Conservation (phyloP, 345 rosid species). For the Anacardium occidentale region DNA sequence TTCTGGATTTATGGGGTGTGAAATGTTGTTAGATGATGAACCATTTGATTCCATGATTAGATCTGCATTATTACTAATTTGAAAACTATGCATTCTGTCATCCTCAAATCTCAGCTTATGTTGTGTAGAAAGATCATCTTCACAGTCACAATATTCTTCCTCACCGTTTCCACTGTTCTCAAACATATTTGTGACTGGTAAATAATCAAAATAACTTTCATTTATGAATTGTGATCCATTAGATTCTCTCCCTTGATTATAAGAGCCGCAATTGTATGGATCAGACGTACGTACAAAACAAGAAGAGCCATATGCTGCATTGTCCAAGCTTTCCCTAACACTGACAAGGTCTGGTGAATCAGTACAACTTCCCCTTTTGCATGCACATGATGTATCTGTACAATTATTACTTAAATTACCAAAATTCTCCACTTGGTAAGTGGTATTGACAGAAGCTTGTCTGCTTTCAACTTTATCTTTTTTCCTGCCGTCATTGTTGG, state of each 20-base stretch:
- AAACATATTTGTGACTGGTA: conserved; percentile 77
- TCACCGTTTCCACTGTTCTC: conserved; percentile 51
- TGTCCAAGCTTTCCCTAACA: conserved; percentile 54
- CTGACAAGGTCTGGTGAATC: conserved; percentile 60
- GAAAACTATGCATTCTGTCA: conserved; percentile 74
- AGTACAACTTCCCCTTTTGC: conserved; percentile 54
- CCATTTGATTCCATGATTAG: conserved; percentile 61
- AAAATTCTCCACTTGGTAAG: conserved; percentile 43
- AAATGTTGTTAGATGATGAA: conserved; percentile 35
- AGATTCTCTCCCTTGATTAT: conserved; percentile 35
- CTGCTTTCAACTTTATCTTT: conserved; percentile 46
- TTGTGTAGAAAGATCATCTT: conserved; percentile 36
- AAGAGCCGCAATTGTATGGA: conserved; percentile 37
- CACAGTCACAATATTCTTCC: conserved; percentile 41
- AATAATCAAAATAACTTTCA: conserved; percentile 54
- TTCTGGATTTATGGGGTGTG: conserved; percentile 42
- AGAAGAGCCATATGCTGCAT: conserved; percentile 50
- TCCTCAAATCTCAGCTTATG: conserved; percentile 44
- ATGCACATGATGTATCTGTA: conserved; percentile 43
- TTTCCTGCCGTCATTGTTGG: conserved; percentile 53
- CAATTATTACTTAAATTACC: conserved; percentile 50
- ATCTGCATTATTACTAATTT: conserved; percentile 68
- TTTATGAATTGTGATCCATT: conserved; percentile 38
- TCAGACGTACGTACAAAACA: conserved; percentile 44
- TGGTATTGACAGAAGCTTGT: conserved; percentile 37